These are phyloP conservation scores for Populus hybrid DNA, from an alignment of 441 rosid genomes.

Conservation along the genomic window DNA sequence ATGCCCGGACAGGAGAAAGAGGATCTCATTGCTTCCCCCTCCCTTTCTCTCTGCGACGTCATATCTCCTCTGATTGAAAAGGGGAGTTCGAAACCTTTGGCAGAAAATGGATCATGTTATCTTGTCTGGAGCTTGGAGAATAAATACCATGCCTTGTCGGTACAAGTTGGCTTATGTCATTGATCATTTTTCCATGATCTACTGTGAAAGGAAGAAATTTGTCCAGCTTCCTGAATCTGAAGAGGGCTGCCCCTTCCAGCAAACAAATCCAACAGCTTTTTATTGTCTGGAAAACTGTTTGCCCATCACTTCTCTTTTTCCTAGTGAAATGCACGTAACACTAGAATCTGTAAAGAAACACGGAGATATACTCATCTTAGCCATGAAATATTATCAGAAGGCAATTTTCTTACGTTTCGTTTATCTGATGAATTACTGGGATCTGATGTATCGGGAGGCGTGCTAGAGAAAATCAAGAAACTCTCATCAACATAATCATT, in stretches of 20 bases:
- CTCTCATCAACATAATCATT: not conserved
- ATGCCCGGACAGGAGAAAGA: not conserved
- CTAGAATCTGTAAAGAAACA: not conserved
- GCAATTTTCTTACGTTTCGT: not conserved
- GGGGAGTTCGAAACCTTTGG: no score
- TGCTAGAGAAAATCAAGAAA: not conserved
- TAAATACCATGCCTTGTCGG: conserved; percentile 1
- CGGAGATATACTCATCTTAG: not conserved
- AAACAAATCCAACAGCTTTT: not conserved
- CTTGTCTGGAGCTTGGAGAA: conserved; percentile 1
- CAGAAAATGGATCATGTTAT: not conserved
- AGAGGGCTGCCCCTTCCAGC: not conserved
- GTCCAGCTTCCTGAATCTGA: not conserved
- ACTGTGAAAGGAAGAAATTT: not conserved
- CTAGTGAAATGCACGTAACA: not conserved
- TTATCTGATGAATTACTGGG: not conserved
- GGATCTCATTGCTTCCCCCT: not conserved
- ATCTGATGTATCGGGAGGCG: not conserved
- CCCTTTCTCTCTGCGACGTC: no score
- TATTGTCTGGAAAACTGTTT: not conserved
- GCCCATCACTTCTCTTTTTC: not conserved
- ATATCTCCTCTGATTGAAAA: not conserved
- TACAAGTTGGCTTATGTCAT: not conserved
- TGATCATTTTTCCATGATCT: not conserved
- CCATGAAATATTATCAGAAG: not conserved